These are phyloP conservation scores for Colletotrichum gigasporum DNA, from an alignment of 2,329 filamentous ascomycete genomes.

Conservation along the genomic window DNA sequence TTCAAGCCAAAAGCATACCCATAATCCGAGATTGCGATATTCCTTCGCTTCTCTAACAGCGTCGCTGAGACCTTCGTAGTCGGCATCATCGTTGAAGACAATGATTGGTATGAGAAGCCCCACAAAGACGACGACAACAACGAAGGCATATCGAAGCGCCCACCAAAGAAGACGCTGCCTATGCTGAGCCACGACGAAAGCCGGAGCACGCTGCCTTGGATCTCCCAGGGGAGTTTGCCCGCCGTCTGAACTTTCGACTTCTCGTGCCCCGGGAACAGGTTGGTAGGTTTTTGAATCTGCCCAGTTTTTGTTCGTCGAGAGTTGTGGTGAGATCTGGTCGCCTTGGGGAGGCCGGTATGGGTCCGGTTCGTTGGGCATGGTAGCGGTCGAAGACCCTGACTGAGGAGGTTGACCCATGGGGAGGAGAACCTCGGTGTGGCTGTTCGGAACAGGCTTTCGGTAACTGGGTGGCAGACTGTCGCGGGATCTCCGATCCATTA, in stretches of 20 bases:
- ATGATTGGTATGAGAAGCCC: slow-evolving; percentile 35
- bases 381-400: neutral
- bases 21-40: slow-evolving; percentile 34
- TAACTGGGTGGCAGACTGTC: neutral
- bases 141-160: slow-evolving; percentile 32
- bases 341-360: neutral
- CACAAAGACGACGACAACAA: slow-evolving; percentile 31
- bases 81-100: slow-evolving; percentile 29
- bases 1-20: slow-evolving; percentile 35
- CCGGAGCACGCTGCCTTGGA: neutral
- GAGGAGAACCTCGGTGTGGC: neutral
- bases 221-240: neutral
- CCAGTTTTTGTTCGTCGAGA: neutral
- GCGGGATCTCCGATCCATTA: neutral
- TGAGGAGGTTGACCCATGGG: neutral
- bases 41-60: slow-evolving; percentile 22
- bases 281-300: neutral
- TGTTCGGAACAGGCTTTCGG: neutral
- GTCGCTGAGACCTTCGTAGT: slow-evolving; percentile 17
- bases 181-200: neutral
- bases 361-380: neutral
- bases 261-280: neutral
- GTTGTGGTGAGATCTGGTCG: neutral
- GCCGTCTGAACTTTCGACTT: neutral
- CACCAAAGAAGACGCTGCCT: slow-evolving; percentile 24